Percentiles rank a stretch among this genome's conserved stretches.
phyloP scores from a whole-genome alignment of 2,329 filamentous ascomycete species.

The Alternaria novae-zelandiae region DNA sequence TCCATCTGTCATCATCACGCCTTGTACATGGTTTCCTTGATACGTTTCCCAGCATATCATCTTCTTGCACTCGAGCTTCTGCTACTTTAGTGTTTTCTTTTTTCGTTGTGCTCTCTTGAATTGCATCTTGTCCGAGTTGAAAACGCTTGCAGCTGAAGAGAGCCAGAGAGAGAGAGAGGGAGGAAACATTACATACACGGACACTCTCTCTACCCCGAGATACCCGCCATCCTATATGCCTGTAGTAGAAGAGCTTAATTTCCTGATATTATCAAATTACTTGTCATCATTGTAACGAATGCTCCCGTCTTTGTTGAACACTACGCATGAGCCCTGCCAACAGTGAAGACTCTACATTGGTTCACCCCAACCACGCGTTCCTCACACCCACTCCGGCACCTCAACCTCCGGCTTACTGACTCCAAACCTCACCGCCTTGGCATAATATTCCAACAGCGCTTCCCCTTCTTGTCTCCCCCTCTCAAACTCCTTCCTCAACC shows the following conservation, averaged over 20 bases:
- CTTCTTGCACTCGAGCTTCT: background rate
- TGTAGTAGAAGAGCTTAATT: background rate
- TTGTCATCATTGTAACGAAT: background rate
- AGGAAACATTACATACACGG: background rate
- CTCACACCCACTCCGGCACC: constrained; percentile 25
- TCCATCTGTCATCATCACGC: background rate
- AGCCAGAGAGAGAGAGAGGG: background rate
- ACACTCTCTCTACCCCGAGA: background rate
- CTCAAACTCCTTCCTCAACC: constrained; percentile 22
- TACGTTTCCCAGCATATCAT: background rate
- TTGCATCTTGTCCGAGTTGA: background rate
- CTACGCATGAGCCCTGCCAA: background rate
- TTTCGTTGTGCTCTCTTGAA: background rate
- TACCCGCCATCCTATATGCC: background rate
- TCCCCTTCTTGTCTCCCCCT: constrained; percentile 20
- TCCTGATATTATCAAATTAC: background rate
- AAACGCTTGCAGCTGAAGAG: background rate
- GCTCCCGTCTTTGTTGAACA: background rate
- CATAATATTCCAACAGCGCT: constrained; percentile 31
- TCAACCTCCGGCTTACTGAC: constrained; percentile 24
- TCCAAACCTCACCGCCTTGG: constrained; percentile 29
- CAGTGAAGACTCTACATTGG: background rate
- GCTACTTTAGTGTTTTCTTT: background rate
- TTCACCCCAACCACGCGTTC: background rate
- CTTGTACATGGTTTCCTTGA: background rate